Conservation (phyloP, 75 land plant species). For the Cupressus sempervirens region DNA sequence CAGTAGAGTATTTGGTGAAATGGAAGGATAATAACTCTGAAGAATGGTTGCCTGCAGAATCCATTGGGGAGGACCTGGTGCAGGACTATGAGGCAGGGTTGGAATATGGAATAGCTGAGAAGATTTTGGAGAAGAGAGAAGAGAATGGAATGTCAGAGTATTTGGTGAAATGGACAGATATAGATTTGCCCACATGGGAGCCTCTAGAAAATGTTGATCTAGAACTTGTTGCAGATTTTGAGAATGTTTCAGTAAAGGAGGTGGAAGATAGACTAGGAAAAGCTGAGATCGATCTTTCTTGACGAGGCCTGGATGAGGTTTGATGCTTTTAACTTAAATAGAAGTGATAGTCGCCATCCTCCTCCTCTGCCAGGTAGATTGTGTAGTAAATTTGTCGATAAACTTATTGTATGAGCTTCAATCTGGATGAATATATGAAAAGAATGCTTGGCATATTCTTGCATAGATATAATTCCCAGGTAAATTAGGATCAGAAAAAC, state of each 20-base stretch:
- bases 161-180: constrained; percentile 84
- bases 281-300: background rate
- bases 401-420: background rate
- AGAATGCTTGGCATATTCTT: background rate
- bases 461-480: background rate
- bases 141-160: constrained; percentile 53
- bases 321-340: background rate
- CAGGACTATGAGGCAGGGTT: constrained; percentile 81
- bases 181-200: constrained; percentile 85
- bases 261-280: constrained; percentile 12
- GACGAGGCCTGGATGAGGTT: background rate
- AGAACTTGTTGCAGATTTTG: constrained; percentile 70
- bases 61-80: constrained; percentile 72
- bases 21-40: constrained; percentile 78
- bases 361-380: background rate
- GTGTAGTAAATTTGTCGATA: background rate
- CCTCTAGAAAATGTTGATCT: constrained; percentile 81
- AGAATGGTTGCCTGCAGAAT: constrained; percentile 61
- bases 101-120: constrained; percentile 88
- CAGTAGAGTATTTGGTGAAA: constrained; percentile 75
- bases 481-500: background rate
- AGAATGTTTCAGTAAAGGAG: constrained; percentile 17
- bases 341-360: background rate
- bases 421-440: constrained; percentile 2
- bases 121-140: constrained; percentile 51